phyloP scores from a whole-genome alignment of 2,329 filamentous ascomycete species.

The Monilinia laxa region DNA sequence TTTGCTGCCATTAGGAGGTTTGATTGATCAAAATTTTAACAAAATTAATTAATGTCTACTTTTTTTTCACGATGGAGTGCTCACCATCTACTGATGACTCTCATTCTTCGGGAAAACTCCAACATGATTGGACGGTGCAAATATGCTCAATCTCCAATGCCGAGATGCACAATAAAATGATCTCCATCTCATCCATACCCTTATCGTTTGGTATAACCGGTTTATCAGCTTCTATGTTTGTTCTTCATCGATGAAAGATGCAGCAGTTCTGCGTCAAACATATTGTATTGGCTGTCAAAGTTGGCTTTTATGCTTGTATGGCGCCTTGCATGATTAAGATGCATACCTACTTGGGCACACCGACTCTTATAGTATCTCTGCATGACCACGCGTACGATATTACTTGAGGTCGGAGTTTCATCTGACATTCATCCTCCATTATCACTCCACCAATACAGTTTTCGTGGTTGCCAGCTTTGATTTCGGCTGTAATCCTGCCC shows the following conservation, averaged over 20 bases:
- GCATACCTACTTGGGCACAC: background rate
- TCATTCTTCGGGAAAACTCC: no score
- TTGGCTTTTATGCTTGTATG: background rate
- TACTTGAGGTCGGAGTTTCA: background rate
- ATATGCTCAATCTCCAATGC: background rate
- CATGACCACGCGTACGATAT: background rate
- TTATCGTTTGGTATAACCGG: no score
- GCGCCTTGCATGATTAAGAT: background rate
- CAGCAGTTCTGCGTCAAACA: background rate
- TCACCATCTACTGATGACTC: background rate
- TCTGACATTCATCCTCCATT: background rate
- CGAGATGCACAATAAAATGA: background rate
- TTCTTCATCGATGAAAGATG: background rate
- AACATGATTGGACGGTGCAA: background rate
- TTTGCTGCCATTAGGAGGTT: background rate
- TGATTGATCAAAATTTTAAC: background rate
- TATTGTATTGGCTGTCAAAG: background rate
- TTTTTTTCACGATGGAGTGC: background rate
- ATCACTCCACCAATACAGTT: slow-evolving; percentile 6
- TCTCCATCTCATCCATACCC: background rate
- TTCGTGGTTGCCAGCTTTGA: background rate
- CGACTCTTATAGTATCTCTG: background rate
- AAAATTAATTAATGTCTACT: background rate
- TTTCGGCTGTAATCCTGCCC: background rate
- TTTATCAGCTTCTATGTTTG: background rate